phyloP scores from a whole-genome alignment of 805 yeast genomes.

The Ogataea pilisensis region DNA sequence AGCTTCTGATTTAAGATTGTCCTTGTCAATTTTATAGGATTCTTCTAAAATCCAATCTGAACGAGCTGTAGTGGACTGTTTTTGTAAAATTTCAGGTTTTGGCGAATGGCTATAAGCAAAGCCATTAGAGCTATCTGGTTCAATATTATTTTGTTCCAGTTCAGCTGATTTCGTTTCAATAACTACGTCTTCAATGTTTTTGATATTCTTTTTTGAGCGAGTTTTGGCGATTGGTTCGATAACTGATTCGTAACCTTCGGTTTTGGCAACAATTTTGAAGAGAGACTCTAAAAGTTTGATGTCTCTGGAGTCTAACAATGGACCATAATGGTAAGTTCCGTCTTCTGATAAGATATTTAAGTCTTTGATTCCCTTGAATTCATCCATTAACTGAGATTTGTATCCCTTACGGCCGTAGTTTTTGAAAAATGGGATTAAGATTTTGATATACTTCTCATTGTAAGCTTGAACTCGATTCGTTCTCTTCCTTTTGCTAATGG shows the following conservation, averaged over 20 bases:
- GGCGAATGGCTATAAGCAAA: too few relatives aligned
- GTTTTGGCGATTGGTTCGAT: slow-evolving; percentile 1
- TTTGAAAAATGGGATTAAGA: slow-evolving; percentile 10
- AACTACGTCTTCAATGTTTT: neutral
- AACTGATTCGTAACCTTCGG: slow-evolving; percentile 6
- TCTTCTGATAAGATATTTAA: slow-evolving; percentile 9
- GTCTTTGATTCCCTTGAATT: slow-evolving; percentile 10
- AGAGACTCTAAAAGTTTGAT: slow-evolving; percentile 8
- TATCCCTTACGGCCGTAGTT: slow-evolving; percentile 5
- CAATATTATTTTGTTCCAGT: too few relatives aligned
- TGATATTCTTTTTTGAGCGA: neutral
- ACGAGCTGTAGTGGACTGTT: too few relatives aligned
- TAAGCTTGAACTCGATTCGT: slow-evolving; percentile 5
- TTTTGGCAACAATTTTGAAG: slow-evolving; percentile 6
- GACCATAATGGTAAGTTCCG: slow-evolving; percentile 7
- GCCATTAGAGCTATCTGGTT: too few relatives aligned
- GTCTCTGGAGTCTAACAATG: slow-evolving; percentile 10
- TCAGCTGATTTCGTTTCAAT: neutral
- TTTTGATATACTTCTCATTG: slow-evolving; percentile 16
- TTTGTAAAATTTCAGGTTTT: too few relatives aligned
- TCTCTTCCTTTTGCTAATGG: neutral
- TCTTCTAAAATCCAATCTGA: too few relatives aligned
- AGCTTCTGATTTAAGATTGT: too few relatives aligned
- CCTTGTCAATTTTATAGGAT: too few relatives aligned
- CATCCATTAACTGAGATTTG: slow-evolving; percentile 10